phyloP scores from a whole-genome alignment of 2,329 filamentous ascomycete genomes.

The Diaporthe helianthi region DNA sequence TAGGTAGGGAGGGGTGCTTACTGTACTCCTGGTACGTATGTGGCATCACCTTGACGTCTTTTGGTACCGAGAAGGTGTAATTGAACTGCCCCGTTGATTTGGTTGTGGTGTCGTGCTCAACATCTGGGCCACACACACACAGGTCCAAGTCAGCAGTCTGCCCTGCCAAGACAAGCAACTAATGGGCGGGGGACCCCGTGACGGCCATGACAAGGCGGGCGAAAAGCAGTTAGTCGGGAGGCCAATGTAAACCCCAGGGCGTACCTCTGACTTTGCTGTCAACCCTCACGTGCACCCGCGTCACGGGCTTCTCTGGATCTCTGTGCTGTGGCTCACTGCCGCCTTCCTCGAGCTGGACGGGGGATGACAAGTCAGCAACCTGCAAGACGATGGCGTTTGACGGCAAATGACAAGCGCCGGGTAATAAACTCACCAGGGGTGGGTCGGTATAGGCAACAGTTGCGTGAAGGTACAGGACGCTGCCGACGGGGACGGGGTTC shows the following conservation, averaged over 20 bases:
- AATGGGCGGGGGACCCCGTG: not conserved
- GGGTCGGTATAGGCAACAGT: constrained; percentile 77
- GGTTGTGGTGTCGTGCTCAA: constrained; percentile 62
- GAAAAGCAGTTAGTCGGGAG: not conserved
- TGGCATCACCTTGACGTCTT: constrained; percentile 47
- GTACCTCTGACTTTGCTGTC: constrained; percentile 69
- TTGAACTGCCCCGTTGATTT: constrained; percentile 78
- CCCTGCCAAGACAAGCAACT: not conserved
- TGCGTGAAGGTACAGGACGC: constrained; percentile 76
- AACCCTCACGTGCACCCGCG: constrained; percentile 72
- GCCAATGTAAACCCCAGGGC: not conserved
- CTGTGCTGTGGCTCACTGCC: constrained; percentile 52
- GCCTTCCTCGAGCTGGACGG: constrained; percentile 46
- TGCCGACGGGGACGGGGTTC: constrained; percentile 77
- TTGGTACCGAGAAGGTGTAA: constrained; percentile 62
- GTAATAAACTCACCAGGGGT: constrained; percentile 39
- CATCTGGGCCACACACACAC: constrained; percentile 49
- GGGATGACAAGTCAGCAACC: not conserved
- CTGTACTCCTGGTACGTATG: constrained; percentile 50
- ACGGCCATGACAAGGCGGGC: not conserved
- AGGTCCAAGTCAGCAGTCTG: constrained; percentile 6
- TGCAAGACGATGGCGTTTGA: not conserved
- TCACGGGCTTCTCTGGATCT: constrained; percentile 41
- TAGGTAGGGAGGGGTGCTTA: not conserved
- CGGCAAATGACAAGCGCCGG: not conserved